Base-by-base conservation (phyloP, 768 basidiomycete species). In the Nidula microcarpa region DNA sequence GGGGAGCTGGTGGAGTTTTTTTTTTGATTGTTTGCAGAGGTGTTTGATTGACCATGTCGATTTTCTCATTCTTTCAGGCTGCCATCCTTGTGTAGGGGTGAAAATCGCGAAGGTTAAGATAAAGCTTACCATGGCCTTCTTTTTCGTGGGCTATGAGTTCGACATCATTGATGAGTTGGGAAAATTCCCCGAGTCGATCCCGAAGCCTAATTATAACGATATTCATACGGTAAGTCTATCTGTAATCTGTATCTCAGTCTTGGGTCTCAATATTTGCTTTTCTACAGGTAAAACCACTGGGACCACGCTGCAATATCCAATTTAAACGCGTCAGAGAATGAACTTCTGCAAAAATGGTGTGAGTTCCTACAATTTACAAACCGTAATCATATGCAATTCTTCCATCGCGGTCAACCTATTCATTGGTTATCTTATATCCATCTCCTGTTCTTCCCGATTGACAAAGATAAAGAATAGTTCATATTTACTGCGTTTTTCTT, bases 31-130 rank as follows among this genome's bases (percentile, higher is more conserved):
- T 33, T 49, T 5, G 17, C 49, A 44, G 11, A 35, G 33, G n/a
- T n/a, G n/a, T n/a, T n/a, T n/a, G n/a, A n/a, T n/a, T n/a, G n/a
- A n/a, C n/a, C n/a, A n/a, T 7, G 34, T n/a, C 5, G 30, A 10
- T 8, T 32, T 43, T 35, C 17, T 11, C 39, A 17, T 10, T 43
- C 16, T 10, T 30, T 6, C 30, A 69, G 73, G 73, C 33, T 68
- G 72, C 4, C 74, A 74, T 55, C 70, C 71, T 0, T 75, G 74
- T 53, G 57, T 66, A 30, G 73, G 73, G 7, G 68, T 72, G 66
- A 67, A 64, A 52, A 59, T 69, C 17, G 73, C 73, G 4, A 72
- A 72, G 60, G 54, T 74, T 8, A 71, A 74, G 51, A 67, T 74
- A 41, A 73, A 74, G 55, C 50, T 69, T n/a, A 66, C 72, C 33